These are phyloP conservation scores for Suhomyces guaymorum DNA, from an alignment of 1,139 yeast genomes.

Conservation along the genomic window DNA sequence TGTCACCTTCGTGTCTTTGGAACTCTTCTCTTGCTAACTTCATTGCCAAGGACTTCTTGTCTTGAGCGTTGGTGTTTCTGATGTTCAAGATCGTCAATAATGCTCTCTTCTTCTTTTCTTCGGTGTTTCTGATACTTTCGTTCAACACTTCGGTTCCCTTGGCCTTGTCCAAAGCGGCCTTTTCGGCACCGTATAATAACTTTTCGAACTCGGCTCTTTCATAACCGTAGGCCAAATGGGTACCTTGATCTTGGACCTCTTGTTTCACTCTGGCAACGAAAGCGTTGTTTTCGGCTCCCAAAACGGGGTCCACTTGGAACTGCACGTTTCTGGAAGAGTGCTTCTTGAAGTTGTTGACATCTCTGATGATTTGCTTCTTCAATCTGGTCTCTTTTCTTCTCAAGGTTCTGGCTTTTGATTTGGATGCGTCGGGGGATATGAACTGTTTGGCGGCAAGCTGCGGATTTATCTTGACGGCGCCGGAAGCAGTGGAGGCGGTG, in stretches of 20 bases:
- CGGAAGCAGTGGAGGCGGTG: slow-evolving; percentile 9
- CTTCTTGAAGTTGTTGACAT: slow-evolving; percentile 48
- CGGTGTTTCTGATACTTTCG: slow-evolving; percentile 44
- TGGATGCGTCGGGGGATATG: slow-evolving; percentile 26
- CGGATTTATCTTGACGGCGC: slow-evolving; percentile 22
- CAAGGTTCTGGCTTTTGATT: slow-evolving; percentile 37
- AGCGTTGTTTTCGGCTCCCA: slow-evolving; percentile 69
- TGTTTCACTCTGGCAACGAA: slow-evolving; percentile 69
- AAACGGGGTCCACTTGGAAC: slow-evolving; percentile 66
- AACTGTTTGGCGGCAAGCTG: slow-evolving; percentile 37
- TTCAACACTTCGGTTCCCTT: slow-evolving; percentile 44
- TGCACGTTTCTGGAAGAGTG: slow-evolving; percentile 32
- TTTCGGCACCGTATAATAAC: slow-evolving; percentile 73
- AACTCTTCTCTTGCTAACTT: slow-evolving; percentile 75
- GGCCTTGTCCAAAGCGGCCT: slow-evolving; percentile 37
- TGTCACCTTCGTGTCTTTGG: slow-evolving; percentile 81
- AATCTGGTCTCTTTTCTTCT: slow-evolving; percentile 44
- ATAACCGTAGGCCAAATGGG: slow-evolving; percentile 59
- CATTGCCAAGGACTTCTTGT: slow-evolving; percentile 59
- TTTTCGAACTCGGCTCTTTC: slow-evolving; percentile 69
- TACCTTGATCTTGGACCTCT: slow-evolving; percentile 58
- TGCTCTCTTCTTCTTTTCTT: slow-evolving; percentile 66
- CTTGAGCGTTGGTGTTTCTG: slow-evolving; percentile 66
- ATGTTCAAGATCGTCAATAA: slow-evolving; percentile 71
- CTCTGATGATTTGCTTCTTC: slow-evolving; percentile 46